Percentiles rank a stretch among this genome's conserved stretches.
Evolutionary conservation across 495 filamentous ascomycete species (phyloP).

Genomic region (Cryomyces antarcticus): DNA sequence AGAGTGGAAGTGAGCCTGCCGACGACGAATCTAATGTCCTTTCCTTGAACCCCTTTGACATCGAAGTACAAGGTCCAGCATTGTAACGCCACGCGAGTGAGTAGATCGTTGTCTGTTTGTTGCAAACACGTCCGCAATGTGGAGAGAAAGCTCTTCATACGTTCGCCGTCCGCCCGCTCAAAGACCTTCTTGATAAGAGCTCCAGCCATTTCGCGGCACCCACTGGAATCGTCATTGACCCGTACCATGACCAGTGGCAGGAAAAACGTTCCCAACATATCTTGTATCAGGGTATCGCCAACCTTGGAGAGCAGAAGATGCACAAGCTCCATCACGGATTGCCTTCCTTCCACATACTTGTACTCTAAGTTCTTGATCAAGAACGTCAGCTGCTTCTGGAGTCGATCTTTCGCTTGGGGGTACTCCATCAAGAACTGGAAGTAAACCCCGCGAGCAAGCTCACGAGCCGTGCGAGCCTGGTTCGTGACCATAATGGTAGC

Average conservation of each 20-base stretch:
- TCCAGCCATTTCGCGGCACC: conserved; percentile 69
- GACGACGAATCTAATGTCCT: conserved; percentile 21
- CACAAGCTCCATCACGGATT: conserved; percentile 79
- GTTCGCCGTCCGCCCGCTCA: conserved; percentile 54
- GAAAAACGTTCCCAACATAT: conserved; percentile 65
- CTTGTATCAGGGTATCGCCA: conserved; percentile 56
- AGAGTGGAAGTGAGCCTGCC: conserved; percentile 19
- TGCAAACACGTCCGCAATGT: conserved; percentile 59
- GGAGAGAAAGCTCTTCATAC: conserved; percentile 41
- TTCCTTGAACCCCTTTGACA: conserved; percentile 36
- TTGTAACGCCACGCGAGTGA: conserved; percentile 55
- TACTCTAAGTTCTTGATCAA: conserved; percentile 81
- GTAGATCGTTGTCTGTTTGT: conserved; percentile 44
- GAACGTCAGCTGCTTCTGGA: conserved; percentile 75
- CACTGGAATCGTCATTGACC: conserved; percentile 67
- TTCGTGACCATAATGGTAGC: conserved; percentile 93
- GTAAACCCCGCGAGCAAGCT: conserved; percentile 72
- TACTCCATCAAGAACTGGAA: conserved; percentile 90
- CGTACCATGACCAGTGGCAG: conserved; percentile 67
- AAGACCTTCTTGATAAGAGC: conserved; percentile 63
- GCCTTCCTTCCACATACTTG: conserved; percentile 63
- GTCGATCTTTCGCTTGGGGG: conserved; percentile 70
- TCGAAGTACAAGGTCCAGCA: conserved; percentile 71
- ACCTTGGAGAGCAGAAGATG: conserved; percentile 68
- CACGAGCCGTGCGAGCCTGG: conserved; percentile 64